Percentiles rank a stretch among this genome's conserved stretches.
These are phyloP conservation scores for Arthrobotrys musiformis DNA, from an alignment of 2,329 filamentous ascomycete genomes.

Conservation along the genomic window DNA sequence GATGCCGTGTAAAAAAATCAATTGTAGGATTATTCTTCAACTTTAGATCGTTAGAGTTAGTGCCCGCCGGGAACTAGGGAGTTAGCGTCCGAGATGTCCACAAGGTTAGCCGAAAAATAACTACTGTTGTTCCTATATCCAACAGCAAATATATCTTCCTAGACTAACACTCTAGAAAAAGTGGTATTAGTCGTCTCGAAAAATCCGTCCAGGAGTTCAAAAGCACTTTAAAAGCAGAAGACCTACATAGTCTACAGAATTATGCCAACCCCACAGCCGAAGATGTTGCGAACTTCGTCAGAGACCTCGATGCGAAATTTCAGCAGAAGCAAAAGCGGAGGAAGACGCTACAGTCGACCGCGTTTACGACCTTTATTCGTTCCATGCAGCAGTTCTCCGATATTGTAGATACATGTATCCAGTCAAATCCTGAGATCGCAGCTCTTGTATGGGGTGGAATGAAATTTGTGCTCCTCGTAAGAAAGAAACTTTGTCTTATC, in stretches of 20 bases:
- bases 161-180: slow-evolving; percentile 1
- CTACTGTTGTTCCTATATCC: background rate
- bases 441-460: slow-evolving; percentile 65
- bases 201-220: slow-evolving; percentile 27
- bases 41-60: background rate
- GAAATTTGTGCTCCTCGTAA: slow-evolving; percentile 63
- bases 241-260: slow-evolving; percentile 2
- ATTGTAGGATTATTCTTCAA: background rate
- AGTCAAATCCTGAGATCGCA: slow-evolving; percentile 62
- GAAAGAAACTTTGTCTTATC: slow-evolving; percentile 6
- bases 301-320: slow-evolving; percentile 27
- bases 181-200: slow-evolving; percentile 30
- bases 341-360: slow-evolving; percentile 12
- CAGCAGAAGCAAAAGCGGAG: slow-evolving; percentile 41
- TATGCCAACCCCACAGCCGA: slow-evolving; percentile 26
- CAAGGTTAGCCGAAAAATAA: slow-evolving; percentile 4
- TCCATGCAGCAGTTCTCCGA: slow-evolving; percentile 62
- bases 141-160: background rate
- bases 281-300: slow-evolving; percentile 36
- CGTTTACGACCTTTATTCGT: slow-evolving; percentile 60
- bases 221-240: slow-evolving; percentile 19
- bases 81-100: slow-evolving; percentile 8
- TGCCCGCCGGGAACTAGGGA: background rate
- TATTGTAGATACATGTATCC: slow-evolving; percentile 63
- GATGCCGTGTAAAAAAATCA: background rate